Conservation (phyloP, 176 grass and related monocot genomes). For the Pharus latifolius region DNA sequence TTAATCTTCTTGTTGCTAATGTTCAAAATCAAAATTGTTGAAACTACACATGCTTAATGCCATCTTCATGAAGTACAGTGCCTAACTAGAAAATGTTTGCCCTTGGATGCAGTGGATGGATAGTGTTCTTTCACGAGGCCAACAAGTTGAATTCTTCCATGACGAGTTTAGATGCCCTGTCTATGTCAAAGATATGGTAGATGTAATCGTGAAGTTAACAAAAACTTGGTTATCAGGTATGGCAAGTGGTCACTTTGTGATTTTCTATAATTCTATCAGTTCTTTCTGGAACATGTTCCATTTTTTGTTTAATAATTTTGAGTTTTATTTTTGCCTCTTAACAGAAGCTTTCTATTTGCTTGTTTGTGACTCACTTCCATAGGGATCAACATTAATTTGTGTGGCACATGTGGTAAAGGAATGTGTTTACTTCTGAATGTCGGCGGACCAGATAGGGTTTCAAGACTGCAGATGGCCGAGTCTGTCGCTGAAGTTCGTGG, state of each 20-base stretch:
- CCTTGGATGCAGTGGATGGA: constrained; percentile 87
- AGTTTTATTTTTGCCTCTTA: background rate
- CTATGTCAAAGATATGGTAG: constrained; percentile 83
- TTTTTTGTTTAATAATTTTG: background rate
- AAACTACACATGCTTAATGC: background rate
- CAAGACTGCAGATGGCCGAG: constrained; percentile 93
- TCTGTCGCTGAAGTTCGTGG: constrained; percentile 63
- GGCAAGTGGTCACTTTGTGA: background rate
- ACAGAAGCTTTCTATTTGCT: background rate
- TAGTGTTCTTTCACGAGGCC: constrained; percentile 63
- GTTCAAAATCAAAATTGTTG: background rate
- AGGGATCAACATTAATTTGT: background rate
- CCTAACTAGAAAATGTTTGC: background rate
- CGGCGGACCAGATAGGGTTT: constrained; percentile 73
- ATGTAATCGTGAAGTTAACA: constrained; percentile 45
- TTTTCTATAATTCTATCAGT: background rate
- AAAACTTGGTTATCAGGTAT: constrained; percentile 77
- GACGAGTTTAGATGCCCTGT: constrained; percentile 82
- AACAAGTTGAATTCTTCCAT: constrained; percentile 73
- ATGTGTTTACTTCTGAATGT: constrained; percentile 64
- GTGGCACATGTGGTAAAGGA: constrained; percentile 44
- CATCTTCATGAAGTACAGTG: background rate
- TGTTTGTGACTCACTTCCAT: background rate
- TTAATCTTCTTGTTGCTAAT: background rate
- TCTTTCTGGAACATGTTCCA: background rate